These are phyloP conservation scores for Wallacemonas rigidus DNA, from an alignment of 208 protist genomes.

Conservation along the genomic window DNA sequence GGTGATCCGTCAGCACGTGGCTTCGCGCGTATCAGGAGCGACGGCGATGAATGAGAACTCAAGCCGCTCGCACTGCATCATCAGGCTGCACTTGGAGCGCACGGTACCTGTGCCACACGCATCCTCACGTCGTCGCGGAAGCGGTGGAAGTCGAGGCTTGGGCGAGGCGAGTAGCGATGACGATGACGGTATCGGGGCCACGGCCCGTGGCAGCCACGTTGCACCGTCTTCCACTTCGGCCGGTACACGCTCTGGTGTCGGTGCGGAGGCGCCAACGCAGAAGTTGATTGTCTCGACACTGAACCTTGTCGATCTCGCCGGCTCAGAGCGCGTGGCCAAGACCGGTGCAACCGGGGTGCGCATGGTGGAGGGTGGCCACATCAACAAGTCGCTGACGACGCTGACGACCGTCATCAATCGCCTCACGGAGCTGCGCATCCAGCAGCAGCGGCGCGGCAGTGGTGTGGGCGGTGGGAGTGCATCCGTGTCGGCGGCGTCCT, in stretches of 20 bases:
- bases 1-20: slow-evolving; percentile 57
- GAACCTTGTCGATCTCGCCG: slow-evolving; percentile 95
- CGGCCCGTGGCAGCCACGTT: not conserved
- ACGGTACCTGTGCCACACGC: slow-evolving; percentile 11
- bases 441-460: slow-evolving; percentile 13
- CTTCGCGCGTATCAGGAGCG: slow-evolving; percentile 53
- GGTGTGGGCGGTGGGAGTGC: slow-evolving; percentile 5
- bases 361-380: slow-evolving; percentile 94
- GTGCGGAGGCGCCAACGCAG: slow-evolving; percentile 7
- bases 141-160: not conserved
- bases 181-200: slow-evolving; percentile 6
- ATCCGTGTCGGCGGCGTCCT: not conserved
- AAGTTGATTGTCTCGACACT: slow-evolving; percentile 59
- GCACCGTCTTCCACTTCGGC: not conserved
- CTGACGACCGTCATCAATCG: slow-evolving; percentile 81
- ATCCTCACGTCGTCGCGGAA: not conserved
- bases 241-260: not conserved
- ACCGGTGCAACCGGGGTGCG: slow-evolving; percentile 90
- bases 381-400: slow-evolving; percentile 86
- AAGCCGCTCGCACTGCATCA: slow-evolving; percentile 96
- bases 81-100: slow-evolving; percentile 91
- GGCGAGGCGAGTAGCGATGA: slow-evolving; percentile 21
- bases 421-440: slow-evolving; percentile 30
- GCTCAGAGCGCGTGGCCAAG: slow-evolving; percentile 93
- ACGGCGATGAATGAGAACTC: slow-evolving; percentile 95